These are phyloP conservation scores for Malus sieversii DNA, from an alignment of 306 rosid species.

Conservation along the genomic window DNA sequence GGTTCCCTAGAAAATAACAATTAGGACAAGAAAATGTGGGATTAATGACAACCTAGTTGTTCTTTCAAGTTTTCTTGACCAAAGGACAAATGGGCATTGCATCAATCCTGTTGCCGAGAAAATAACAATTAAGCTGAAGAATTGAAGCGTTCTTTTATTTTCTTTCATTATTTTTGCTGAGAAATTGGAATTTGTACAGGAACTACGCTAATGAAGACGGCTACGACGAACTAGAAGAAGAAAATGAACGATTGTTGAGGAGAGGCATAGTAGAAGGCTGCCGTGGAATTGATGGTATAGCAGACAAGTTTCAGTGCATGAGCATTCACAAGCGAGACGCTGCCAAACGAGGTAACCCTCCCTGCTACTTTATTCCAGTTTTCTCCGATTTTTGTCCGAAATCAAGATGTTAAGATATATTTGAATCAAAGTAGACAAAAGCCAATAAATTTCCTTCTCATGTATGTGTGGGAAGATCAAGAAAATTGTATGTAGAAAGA, in stretches of 20 bases:
- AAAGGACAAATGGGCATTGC: neutral
- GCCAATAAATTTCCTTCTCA: neutral
- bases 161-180: neutral
- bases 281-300: conserved; percentile 16
- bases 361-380: neutral
- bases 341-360: conserved; percentile 18
- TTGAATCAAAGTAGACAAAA: neutral
- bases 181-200: conserved; percentile 1
- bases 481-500: neutral
- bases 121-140: too few relatives aligned
- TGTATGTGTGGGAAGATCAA: neutral
- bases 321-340: conserved; percentile 16
- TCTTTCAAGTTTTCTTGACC: conserved; percentile 9
- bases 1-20: conserved; percentile 1
- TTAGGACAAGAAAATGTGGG: neutral
- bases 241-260: neutral
- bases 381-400: neutral
- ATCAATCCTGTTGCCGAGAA: neutral
- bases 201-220: conserved; percentile 11
- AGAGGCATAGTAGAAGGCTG: conserved; percentile 1
- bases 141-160: too few relatives aligned
- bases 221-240: conserved; percentile 9
- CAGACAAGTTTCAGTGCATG: conserved; percentile 21
- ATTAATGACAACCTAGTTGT: neutral
- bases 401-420: neutral